Percentiles rank a stretch among this genome's conserved stretches.
Evolutionary conservation across 2,329 filamentous ascomycete species (phyloP).

Genomic region (Talaromyces sp.): DNA sequence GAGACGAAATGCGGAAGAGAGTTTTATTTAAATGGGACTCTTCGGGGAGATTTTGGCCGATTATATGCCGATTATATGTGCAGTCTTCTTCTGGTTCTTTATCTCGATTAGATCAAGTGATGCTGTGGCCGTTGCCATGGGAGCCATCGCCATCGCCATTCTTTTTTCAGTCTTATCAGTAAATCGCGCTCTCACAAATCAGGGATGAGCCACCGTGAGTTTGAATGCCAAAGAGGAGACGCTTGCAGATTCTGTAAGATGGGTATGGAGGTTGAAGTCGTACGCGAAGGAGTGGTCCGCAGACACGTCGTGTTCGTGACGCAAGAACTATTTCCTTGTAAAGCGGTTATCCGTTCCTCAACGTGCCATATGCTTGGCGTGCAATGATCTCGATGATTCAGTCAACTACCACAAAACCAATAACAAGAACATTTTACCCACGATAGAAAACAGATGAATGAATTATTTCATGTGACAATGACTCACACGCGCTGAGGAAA

Average conservation of each 20-base stretch:
- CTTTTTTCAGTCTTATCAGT: background rate
- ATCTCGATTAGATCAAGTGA: background rate
- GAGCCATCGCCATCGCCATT: background rate
- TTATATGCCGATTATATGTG: background rate
- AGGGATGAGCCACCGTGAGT: no score
- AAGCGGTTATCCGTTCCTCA: background rate
- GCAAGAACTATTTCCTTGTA: background rate
- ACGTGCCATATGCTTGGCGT: background rate
- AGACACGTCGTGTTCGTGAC: background rate
- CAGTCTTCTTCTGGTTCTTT: background rate
- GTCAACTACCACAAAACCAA: background rate
- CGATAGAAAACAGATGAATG: background rate
- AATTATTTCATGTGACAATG: background rate
- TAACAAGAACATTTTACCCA: background rate
- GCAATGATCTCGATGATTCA: background rate
- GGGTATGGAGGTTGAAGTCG: background rate
- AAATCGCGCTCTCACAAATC: background rate
- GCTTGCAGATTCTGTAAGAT: background rate
- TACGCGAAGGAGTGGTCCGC: background rate
- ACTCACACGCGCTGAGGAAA: background rate
- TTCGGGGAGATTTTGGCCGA: background rate
- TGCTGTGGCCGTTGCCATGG: background rate
- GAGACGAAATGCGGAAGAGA: slow-evolving; percentile 44
- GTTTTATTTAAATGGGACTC: slow-evolving; percentile 24
- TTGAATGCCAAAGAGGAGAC: background rate